These are phyloP conservation scores for Heliamphora exappendiculata DNA, from an alignment of 148 eudicot species.

Conservation along the genomic window DNA sequence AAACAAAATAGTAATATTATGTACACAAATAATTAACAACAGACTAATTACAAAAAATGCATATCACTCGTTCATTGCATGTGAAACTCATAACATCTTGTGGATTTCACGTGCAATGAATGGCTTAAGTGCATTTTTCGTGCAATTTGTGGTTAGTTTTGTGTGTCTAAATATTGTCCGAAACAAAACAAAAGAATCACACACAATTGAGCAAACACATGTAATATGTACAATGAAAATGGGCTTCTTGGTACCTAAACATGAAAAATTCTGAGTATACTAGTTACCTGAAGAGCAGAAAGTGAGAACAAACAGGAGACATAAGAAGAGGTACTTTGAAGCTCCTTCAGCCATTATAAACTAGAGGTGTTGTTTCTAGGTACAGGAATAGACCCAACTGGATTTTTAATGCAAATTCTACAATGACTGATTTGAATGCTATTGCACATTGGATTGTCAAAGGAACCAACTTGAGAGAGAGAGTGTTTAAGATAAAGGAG, in stretches of 20 bases:
- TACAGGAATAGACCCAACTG: constrained; percentile 18
- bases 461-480: constrained; percentile 15
- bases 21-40: no score
- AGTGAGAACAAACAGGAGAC: constrained; percentile 25
- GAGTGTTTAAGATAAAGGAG: constrained; percentile 7
- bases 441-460: constrained; percentile 11
- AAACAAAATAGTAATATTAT: no score
- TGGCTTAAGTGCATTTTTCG: no score
- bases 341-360: constrained; percentile 39
- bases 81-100: no score
- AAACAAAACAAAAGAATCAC: background rate
- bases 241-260: no score
- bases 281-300: constrained; percentile 43
- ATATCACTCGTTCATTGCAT: no score
- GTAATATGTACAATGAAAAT: no score
- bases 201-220: background rate
- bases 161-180: no score
- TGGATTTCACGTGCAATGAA: no score
- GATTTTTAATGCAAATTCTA: constrained; percentile 17
- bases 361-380: constrained; percentile 18
- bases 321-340: constrained; percentile 25
- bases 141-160: no score
- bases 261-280: constrained; percentile 15
- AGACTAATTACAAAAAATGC: no score
- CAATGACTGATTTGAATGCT: constrained; percentile 15